Evolutionary conservation across 2,329 filamentous ascomycete species (phyloP), one percentile per base, ranked within the genome.

Genomic region (Fusarium drepaniforme): DNA sequence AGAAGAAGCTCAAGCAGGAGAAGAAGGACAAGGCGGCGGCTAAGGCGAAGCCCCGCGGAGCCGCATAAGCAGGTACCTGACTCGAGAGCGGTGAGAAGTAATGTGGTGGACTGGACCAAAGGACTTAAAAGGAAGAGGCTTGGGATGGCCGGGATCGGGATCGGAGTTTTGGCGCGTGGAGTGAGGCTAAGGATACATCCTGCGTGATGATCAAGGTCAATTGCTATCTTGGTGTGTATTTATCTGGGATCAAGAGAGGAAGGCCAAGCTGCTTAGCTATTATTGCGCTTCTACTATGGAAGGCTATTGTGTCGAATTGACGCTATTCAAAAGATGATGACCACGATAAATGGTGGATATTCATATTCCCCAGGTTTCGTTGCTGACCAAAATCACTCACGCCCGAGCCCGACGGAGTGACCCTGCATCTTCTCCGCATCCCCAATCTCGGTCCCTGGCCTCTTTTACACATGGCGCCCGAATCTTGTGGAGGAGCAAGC

Each of bases 21-120:
- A 96, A 96, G 80, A 98, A 98, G 87, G 94, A 96, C 75, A 99
- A 98, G 90, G 96, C 96, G 76, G 94, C 94, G 75, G 90, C 91
- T 25, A 99, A 98, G 86, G 89, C 93, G 8, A 98, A 96, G 86
- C 96, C 96, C 16, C 91, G 94, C 73, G 93, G 91, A 25, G 87
- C 90, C 16, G 68, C 67, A 38, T 75, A 25, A 70, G 51, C 12
- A 37, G 35, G 65, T 42, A 30, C 38, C 35, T 40, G 53, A 51
- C 18, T 16, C 33, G 65, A 30, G 37, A 53, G 35, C 21, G 65
- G 61, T 33, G 62, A 67, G 46, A 40, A 64, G 53, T 59, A 51
- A 70, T 56, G 46, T 57, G 40, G 64, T 56, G 60, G 35, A 42
- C 30, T 30, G 49, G 53, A 66, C 38, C 44, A 40, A 40, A 66